A percentile compares a stretch with the other conserved stretches of the same genome.
Evolutionary conservation across 495 filamentous ascomycete species (phyloP).

Genomic region (Penicillium egyptiacum): DNA sequence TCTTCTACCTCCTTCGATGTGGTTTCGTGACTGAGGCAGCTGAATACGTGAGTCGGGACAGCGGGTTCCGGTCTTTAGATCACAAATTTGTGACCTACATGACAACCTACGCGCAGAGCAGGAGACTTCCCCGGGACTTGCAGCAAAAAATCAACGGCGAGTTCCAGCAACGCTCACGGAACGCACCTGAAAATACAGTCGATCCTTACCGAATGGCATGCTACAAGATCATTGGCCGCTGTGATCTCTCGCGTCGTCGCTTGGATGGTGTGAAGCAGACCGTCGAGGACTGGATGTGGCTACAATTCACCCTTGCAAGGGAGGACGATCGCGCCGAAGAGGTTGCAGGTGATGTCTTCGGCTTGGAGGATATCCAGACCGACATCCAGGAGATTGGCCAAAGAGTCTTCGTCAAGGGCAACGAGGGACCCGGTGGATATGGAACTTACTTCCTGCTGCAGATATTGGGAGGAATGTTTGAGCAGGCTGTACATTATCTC

Average conservation of each 20-base stretch:
- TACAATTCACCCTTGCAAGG: slow-evolving; percentile 88
- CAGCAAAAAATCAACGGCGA: slow-evolving; percentile 85
- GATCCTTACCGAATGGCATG: slow-evolving; percentile 97
- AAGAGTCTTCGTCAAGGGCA: slow-evolving; percentile 75
- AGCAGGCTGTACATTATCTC: slow-evolving; percentile 87
- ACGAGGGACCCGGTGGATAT: slow-evolving; percentile 70
- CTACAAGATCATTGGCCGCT: slow-evolving; percentile 95
- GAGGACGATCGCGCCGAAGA: slow-evolving; percentile 83
- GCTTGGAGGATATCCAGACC: slow-evolving; percentile 80
- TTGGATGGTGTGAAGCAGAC: slow-evolving; percentile 77
- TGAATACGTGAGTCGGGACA: slow-evolving; percentile 77
- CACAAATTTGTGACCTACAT: slow-evolving; percentile 89
- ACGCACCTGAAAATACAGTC: slow-evolving; percentile 80
- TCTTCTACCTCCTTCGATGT: slow-evolving; percentile 88
- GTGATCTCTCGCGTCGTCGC: slow-evolving; percentile 76
- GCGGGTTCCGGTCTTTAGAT: slow-evolving; percentile 84
- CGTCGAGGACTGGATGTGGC: slow-evolving; percentile 95
- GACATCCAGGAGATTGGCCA: slow-evolving; percentile 84
- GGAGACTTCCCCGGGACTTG: slow-evolving; percentile 69
- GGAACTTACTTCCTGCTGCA: slow-evolving; percentile 92
- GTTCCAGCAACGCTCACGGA: slow-evolving; percentile 78
- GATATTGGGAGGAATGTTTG: slow-evolving; percentile 89
- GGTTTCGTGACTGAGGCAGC: slow-evolving; percentile 83
- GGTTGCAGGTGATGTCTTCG: slow-evolving; percentile 83
- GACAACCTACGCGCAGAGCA: slow-evolving; percentile 68